Base-by-base conservation (phyloP, 169 alveolate genomes). In the Babesia caballi region DNA sequence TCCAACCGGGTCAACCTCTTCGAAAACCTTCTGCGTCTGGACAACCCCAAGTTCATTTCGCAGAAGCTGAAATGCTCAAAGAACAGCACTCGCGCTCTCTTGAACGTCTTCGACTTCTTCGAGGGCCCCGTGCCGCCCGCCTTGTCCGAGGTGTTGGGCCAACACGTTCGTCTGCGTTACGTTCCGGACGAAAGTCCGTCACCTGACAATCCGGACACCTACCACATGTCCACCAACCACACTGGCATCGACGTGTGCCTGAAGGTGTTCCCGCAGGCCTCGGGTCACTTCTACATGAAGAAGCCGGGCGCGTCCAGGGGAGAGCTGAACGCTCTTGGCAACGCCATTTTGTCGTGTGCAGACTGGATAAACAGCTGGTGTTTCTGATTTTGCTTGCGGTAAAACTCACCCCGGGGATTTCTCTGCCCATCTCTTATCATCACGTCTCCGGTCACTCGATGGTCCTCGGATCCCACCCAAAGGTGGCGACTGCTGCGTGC, bases 211-310 rank as follows among this genome's bases (percentile, higher is more conserved):
- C 53, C 59, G 27, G 85, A 76, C 9, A 58, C 15, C 40, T 76
- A 66, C 56, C 81, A 54, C 42, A 50, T 76, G 41, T 25, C 58
- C 4, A 52, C 85, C 0, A 52, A 52, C 40, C 78, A 76, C 60
- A 76, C 60, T 6, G 85, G 85, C 25, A 54, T 76, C 28, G 85
- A 76, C 32, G 49, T 67, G 8, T 33, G 42, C 25, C 23, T 76
- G 49, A 44, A 67, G 30, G 50, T 76, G 21, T 76, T 58, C 67
- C 47, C 33, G 46, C 28, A 41, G 46, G 85, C 82, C 11, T 57
- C 85, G 7, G 42, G 78, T 6, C 73, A 76, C 57, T 76, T 58
- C 33, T 76, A 76, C 53, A 76, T 76, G 85, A 76, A 76, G 66
- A 76, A 76, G 54, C 85, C 85, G 8, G 65, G 49, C 52, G 81